Evolutionary conservation across 2,329 filamentous ascomycete species (phyloP).

Genomic region (Stagonosporopsis cucurbitacearum): DNA sequence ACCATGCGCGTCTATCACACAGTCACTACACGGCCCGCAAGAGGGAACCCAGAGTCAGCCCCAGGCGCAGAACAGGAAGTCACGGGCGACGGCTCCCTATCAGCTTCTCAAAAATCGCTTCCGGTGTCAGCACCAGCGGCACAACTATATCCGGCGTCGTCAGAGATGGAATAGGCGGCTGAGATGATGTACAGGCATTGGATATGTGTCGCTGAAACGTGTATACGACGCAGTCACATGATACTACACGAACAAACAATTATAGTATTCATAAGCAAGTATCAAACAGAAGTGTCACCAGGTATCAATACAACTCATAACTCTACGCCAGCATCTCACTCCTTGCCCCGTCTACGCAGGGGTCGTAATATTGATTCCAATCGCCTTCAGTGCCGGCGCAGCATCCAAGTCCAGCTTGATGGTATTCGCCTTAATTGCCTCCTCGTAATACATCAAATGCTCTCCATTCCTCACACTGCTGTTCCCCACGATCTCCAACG

Average conservation of each 20-base stretch:
- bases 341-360: not conserved
- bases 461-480: slow-evolving; percentile 60
- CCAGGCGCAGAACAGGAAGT: too few relatives aligned
- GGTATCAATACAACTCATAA: not conserved
- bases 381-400: slow-evolving; percentile 33
- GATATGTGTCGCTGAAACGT: too few relatives aligned
- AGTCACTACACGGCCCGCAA: too few relatives aligned
- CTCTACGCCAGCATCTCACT: not conserved
- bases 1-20: too few relatives aligned
- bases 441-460: slow-evolving; percentile 62
- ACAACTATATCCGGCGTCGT: too few relatives aligned
- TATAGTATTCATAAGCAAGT: not conserved
- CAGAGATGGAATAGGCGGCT: too few relatives aligned
- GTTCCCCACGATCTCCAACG: slow-evolving; percentile 62
- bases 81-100: not conserved
- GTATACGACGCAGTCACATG: too few relatives aligned
- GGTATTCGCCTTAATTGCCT: slow-evolving; percentile 60
- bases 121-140: too few relatives aligned
- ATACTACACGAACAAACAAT: not conserved
- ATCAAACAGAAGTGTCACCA: not conserved
- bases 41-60: too few relatives aligned
- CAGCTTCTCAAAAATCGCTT: not conserved
- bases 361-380: slow-evolving; percentile 37
- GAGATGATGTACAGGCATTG: too few relatives aligned
- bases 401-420: slow-evolving; percentile 60